A percentile compares a stretch with the other conserved stretches of the same genome.
Conservation (phyloP, 257 asterid genomes). For the Craterostigma plantagineum region DNA sequence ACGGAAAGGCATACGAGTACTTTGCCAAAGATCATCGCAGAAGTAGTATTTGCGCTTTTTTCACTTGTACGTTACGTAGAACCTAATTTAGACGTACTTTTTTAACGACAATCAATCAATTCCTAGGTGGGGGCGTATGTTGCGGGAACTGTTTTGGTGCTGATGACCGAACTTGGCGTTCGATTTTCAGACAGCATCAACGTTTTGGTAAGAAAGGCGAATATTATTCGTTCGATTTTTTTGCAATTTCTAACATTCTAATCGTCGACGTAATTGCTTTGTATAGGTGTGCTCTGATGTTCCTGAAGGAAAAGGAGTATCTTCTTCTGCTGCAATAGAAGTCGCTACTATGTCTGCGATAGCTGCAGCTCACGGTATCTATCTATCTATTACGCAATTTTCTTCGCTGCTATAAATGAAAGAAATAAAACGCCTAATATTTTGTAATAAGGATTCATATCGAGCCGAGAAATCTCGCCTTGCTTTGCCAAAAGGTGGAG, state of each 20-base stretch:
- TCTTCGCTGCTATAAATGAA: too few species aligned
- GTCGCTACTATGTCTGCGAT: conserved; percentile 94
- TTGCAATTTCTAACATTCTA: background rate
- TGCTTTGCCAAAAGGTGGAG: conserved; percentile 98
- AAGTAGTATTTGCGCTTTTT: conserved; percentile 26
- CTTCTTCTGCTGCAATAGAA: conserved; percentile 94
- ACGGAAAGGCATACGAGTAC: conserved; percentile 59
- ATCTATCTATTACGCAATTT: too few species aligned
- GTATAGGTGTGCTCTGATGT: conserved; percentile 95
- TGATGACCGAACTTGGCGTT: conserved; percentile 80
- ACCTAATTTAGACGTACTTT: too few species aligned
- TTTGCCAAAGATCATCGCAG: conserved; percentile 85
- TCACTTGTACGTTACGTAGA: too few species aligned
- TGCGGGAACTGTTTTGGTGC: conserved; percentile 91
- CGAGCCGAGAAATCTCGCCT: conserved; percentile 74
- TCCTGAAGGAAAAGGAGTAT: conserved; percentile 99
- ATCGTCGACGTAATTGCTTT: too few species aligned
- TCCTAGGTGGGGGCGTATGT: conserved; percentile 93
- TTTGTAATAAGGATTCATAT: conserved; percentile 79
- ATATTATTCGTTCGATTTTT: background rate
- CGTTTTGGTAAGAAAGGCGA: conserved; percentile 38
- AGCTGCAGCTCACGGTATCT: conserved; percentile 79
- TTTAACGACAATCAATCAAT: conserved; percentile 1
- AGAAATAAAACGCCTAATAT: too few species aligned
- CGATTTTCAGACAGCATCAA: conserved; percentile 71